Percentiles rank a stretch among this genome's conserved stretches.
phyloP scores from a whole-genome alignment of 805 yeast genomes.

The Clavispora vitiphila region DNA sequence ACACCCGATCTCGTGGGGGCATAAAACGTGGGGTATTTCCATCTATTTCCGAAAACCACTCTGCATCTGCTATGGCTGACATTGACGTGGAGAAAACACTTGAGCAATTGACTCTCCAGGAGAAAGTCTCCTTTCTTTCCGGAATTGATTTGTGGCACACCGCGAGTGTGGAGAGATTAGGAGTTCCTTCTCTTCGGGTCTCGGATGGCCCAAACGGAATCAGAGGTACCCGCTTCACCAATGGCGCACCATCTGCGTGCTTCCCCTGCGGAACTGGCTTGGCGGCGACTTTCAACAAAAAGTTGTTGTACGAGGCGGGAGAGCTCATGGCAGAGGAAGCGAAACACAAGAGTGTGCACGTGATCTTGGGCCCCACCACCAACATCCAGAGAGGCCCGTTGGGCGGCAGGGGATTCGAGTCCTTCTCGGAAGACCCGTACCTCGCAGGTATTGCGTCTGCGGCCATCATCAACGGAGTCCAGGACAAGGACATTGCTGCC shows the following conservation, averaged over 20 bases:
- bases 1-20: background rate
- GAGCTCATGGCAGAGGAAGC: constrained; percentile 29
- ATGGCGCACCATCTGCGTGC: constrained; percentile 26
- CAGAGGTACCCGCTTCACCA: constrained; percentile 26
- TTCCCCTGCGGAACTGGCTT: constrained; percentile 33
- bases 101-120: constrained; percentile 20
- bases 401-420: constrained; percentile 33
- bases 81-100: constrained; percentile 22
- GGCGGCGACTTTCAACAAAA: constrained; percentile 27
- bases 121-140: constrained; percentile 27
- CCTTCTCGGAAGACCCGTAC: constrained; percentile 30
- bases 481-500: constrained; percentile 24
- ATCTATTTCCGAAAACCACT: background rate
- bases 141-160: constrained; percentile 54
- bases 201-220: constrained; percentile 33
- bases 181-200: constrained; percentile 43
- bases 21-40: background rate
- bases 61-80: constrained; percentile 7
- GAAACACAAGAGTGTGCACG: constrained; percentile 26
- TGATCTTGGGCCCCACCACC: constrained; percentile 28
- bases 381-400: constrained; percentile 31
- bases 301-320: constrained; percentile 24
- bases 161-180: constrained; percentile 29
- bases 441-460: constrained; percentile 25
- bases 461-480: constrained; percentile 26